Base-by-base conservation (phyloP, 768 basidiomycete species). In the Xerocomellus intermedius region DNA sequence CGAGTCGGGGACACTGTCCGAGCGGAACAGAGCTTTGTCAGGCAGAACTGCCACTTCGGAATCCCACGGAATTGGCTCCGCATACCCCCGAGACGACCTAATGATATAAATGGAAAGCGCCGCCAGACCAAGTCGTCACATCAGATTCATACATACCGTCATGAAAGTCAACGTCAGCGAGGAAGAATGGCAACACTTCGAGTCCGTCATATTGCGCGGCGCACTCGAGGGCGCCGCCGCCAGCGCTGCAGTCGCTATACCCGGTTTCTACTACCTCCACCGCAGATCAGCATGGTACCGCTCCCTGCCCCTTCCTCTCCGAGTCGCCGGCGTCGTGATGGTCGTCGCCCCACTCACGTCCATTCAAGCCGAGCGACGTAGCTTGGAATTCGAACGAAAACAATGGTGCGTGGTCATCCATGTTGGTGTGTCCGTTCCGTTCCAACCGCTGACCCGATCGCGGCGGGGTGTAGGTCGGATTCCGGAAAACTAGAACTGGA, bases 361-460 rank as follows among this genome's bases (percentile, higher is more conserved):
- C 19, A 88, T 93, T 42, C 82, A 86, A 57, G 91, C 86, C 6
- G 91, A 93, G 64, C 79, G 83, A 4, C 83, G 86, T 12, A 82
- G 82, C 30, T 70, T 85, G 36, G 77, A 81, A 55, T 91, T 80
- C 58, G 87, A 91, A 57, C 74, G 77, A 62, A 76, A 75, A 2
- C 80, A 80, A 64, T 87, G 85, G 87, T 86, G 39, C 17, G 82
- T 67, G 4, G 19, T 4, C 8, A 22, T 28, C 24, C 8, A 3
- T 28, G 8, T 30, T 7, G 4, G 8, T 7, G 8, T 16, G 3
- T 9, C 1, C 14, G 12, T n/a, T n/a, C n/a, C n/a, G n/a, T n/a
- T 3, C 5, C 32, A n/a, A 21, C 3, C 17, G 22, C 21, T 30
- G 26, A 47, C 35, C 17, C 28, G 37, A 49, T 46, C 50, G 2